Conservation (phyloP, 2,329 filamentous ascomycete genomes). For the Hymenoscyphus albidus region DNA sequence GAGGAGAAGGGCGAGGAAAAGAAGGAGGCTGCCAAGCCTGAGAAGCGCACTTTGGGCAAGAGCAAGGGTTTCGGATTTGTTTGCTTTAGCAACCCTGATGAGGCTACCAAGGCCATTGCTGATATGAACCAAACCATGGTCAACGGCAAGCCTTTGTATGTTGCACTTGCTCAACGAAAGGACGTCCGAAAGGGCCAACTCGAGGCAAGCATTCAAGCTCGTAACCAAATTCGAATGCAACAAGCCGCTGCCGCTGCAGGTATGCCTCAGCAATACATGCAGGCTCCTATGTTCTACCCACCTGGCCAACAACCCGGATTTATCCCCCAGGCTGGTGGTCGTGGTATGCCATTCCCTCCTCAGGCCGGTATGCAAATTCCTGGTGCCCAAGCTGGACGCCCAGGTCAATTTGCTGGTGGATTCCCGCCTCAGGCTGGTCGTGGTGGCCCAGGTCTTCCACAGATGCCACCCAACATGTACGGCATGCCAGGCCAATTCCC, state of each 20-base stretch:
- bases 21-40: conserved; percentile 52
- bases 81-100: conserved; percentile 99
- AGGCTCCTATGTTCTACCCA: conserved; percentile 87
- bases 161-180: conserved; percentile 97
- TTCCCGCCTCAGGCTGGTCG: conserved; percentile 83
- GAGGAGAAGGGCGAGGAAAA: conserved; percentile 46
- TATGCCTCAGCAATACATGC: conserved; percentile 85
- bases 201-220: conserved; percentile 97
- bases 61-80: conserved; percentile 99
- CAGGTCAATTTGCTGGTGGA: conserved; percentile 76
- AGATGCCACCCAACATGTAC: conserved; percentile 85
- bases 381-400: conserved; percentile 73
- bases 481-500: conserved; percentile 76
- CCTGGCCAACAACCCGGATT: conserved; percentile 74
- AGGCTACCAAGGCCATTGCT: conserved; percentile 97
- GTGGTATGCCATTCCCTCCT: conserved; percentile 61
- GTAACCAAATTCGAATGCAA: conserved; percentile 98
- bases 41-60: conserved; percentile 70
- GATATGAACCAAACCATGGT: conserved; percentile 99
- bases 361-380: conserved; percentile 63
- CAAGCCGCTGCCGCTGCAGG: conserved; percentile 88
- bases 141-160: conserved; percentile 92
- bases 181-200: conserved; percentile 99
- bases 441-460: conserved; percentile 76
- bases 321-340: conserved; percentile 56